phyloP scores from a whole-genome alignment of 2,329 filamentous ascomycete species.

The Raffaelea ambrosiae region DNA sequence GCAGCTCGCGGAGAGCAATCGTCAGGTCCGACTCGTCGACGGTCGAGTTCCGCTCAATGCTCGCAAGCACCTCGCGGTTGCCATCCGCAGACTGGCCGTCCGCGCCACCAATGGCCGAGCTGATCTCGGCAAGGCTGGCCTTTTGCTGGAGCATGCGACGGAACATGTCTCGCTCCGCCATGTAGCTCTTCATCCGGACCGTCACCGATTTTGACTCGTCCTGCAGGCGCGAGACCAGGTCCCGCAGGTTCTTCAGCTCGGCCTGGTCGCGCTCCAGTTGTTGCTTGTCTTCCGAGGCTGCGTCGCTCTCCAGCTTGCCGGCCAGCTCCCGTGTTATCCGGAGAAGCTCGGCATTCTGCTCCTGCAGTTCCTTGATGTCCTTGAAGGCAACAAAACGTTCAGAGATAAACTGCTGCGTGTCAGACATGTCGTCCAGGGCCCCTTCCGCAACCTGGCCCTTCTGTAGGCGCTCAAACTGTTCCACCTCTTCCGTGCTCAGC shows the following conservation, averaged over 20 bases:
- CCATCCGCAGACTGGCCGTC: conserved; percentile 52
- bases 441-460: conserved; percentile 66
- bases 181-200: conserved; percentile 82
- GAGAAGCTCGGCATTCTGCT: conserved; percentile 79
- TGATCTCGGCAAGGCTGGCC: conserved; percentile 50
- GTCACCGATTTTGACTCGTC: conserved; percentile 80
- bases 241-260: conserved; percentile 53
- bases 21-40: conserved; percentile 45
- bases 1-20: conserved; percentile 75
- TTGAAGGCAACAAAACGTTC: conserved; percentile 86
- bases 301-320: conserved; percentile 83
- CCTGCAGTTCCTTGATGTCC: conserved; percentile 72
- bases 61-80: conserved; percentile 44
- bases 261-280: conserved; percentile 58
- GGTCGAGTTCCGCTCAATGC: conserved; percentile 42
- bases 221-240: conserved; percentile 39
- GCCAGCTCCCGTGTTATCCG: conserved; percentile 77
- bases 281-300: conserved; percentile 60
- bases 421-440: conserved; percentile 64
- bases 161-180: conserved; percentile 96
- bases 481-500: conserved; percentile 61
- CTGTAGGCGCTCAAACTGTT: conserved; percentile 69
- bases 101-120: conserved; percentile 53
- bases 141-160: conserved; percentile 80
- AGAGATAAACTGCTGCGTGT: conserved; percentile 83